Evolutionary conservation across 1,139 yeast species (phyloP).

Genomic region (Kodamaea ohmeri): DNA sequence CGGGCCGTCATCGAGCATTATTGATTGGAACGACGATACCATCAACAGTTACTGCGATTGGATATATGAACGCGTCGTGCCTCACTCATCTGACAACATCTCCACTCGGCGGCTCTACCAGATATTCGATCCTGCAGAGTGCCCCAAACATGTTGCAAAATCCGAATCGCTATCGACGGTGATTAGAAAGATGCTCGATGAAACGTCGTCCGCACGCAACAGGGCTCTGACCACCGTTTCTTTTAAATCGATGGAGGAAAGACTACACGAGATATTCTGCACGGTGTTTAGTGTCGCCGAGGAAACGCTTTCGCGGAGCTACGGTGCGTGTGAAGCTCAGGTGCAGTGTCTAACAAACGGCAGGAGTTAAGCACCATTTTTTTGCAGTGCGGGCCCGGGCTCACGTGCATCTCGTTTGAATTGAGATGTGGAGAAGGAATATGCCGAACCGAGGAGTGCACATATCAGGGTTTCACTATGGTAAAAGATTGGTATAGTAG

Average conservation of each 20-base stretch:
- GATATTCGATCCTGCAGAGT: constrained; percentile 26
- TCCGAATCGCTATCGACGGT: constrained; percentile 3
- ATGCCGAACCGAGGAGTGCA: no score
- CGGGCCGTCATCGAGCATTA: constrained; percentile 15
- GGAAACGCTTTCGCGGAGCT: constrained; percentile 6
- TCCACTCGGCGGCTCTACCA: constrained; percentile 37
- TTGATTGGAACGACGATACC: constrained; percentile 40
- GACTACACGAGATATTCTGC: not conserved
- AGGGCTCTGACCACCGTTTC: not conserved
- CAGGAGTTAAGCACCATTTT: constrained; percentile 1
- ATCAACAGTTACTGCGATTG: constrained; percentile 41
- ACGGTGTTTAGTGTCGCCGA: constrained; percentile 5
- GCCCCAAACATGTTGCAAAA: constrained; percentile 1
- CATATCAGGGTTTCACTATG: no score
- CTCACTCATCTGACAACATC: constrained; percentile 21
- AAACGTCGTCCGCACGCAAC: constrained; percentile 1
- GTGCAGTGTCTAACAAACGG: not conserved
- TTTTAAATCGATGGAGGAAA: not conserved
- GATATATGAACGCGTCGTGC: constrained; percentile 35
- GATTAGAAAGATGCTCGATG: not conserved
- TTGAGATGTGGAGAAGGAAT: constrained; percentile 1
- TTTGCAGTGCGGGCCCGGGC: not conserved
- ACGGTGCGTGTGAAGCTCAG: not conserved
- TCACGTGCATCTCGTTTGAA: not conserved
- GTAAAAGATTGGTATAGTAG: not conserved